Conservation (phyloP, 1,284 basidiomycete genomes). For the Phellopilus nigrolimitatus region DNA sequence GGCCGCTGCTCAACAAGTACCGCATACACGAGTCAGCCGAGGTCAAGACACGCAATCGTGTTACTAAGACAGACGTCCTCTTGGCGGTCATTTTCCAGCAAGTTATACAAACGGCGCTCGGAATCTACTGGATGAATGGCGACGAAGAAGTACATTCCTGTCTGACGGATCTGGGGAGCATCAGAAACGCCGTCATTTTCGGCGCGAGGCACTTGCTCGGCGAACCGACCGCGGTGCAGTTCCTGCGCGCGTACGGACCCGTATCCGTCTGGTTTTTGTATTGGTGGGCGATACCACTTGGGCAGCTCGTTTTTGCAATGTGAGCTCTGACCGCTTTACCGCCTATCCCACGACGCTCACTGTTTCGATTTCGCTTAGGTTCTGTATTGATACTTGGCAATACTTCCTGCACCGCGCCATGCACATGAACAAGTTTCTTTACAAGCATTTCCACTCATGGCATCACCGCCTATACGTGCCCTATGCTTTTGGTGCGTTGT, state of each 20-base stretch:
- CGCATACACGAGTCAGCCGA: slow-evolving; percentile 88
- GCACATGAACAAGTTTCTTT: slow-evolving; percentile 90
- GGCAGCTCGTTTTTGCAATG: slow-evolving; percentile 82
- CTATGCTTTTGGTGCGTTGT: slow-evolving; percentile 95
- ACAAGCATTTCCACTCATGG: slow-evolving; percentile 89
- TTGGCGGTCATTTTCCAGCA: slow-evolving; percentile 84
- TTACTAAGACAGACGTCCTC: slow-evolving; percentile 60
- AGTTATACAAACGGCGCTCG: slow-evolving; percentile 76
- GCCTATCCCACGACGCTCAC: slow-evolving; percentile 12
- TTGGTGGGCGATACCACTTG: slow-evolving; percentile 89
- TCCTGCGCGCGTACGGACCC: slow-evolving; percentile 44
- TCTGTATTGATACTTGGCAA: slow-evolving; percentile 97
- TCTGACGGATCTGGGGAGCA: slow-evolving; percentile 36
- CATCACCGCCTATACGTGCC: slow-evolving; percentile 97
- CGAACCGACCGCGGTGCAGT: slow-evolving; percentile 29
- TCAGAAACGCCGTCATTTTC: slow-evolving; percentile 42
- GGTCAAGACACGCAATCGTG: slow-evolving; percentile 74
- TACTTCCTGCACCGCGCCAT: slow-evolving; percentile 93
- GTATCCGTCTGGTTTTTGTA: slow-evolving; percentile 68
- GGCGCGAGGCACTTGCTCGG: slow-evolving; percentile 31
- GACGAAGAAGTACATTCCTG: slow-evolving; percentile 43
- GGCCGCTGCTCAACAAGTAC: slow-evolving; percentile 80
- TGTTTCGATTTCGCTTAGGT: slow-evolving; percentile 46
- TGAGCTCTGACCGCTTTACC: slow-evolving; percentile 41
- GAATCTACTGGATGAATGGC: slow-evolving; percentile 64